Base-by-base conservation (phyloP, 1,284 basidiomycete species). In the Flammula alnicola region DNA sequence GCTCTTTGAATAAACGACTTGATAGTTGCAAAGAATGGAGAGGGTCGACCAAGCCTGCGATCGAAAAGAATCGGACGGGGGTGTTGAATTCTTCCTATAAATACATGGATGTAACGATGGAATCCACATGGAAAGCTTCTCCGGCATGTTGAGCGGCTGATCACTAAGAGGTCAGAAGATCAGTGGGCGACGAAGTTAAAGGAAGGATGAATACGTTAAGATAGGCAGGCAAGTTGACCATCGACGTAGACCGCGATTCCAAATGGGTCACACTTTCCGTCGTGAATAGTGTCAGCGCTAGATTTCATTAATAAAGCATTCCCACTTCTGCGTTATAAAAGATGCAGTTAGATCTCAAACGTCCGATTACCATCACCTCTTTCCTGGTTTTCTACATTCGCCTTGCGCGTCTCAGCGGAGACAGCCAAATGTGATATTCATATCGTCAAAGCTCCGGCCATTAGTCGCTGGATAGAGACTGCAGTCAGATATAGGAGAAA, bases 341-440 rank as follows among this genome's bases (percentile, higher is more conserved):
- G 5, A 32, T 16, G 8, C 8, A 32, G 12, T 16, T 9, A 3
- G 30, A 12, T 32, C 30, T 9, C 16, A 16, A 3, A 4, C 30
- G 5, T 32, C 12, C 30, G 12, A 3, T 5, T 32, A 16, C 30
- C 16, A n/a, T n/a, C n/a, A n/a, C n/a, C n/a, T n/a, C n/a, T 32
- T 16, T 32, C 30, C 8, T 41, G 46, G 53, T 65, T 69, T 32
- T 66, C 68, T 52, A 88, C 82, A 47, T 83, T 73, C 3, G 72
- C 77, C 33, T 72, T 69, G 44, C 86, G 79, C 55, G 81, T 62
- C 60, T 83, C 83, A 12, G 69, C 73, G 19, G 74, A 74, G 23
- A 88, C 76, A 59, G 2, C 88, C 88, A 60, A 92, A 91, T 56
- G 91, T 75, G 61, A 91, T 66, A 63, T 91, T 88, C 87, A 91